Evolutionary conservation across 2,329 filamentous ascomycete species (phyloP).

Genomic region (Scedosporium minutisporum): DNA sequence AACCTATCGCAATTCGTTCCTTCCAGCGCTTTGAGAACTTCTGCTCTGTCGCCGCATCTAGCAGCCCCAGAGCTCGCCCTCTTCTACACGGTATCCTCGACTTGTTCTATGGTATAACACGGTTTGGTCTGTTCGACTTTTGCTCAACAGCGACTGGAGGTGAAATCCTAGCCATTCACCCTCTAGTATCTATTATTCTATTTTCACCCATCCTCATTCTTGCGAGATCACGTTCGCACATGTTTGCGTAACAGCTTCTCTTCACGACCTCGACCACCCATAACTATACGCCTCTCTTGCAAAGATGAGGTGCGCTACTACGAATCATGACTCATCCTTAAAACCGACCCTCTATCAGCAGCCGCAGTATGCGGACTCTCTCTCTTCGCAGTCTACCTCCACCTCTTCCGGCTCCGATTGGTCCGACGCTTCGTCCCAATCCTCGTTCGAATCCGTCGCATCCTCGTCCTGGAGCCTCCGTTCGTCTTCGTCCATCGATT

Average conservation of each 20-base stretch:
- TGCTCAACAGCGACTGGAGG: slow-evolving; percentile 24
- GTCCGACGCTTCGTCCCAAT: slow-evolving; percentile 62
- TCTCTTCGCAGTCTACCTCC: slow-evolving; percentile 61
- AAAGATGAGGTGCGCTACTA: slow-evolving; percentile 51
- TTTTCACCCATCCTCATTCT: slow-evolving; percentile 1
- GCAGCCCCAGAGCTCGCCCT: slow-evolving; percentile 31
- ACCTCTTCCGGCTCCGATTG: slow-evolving; percentile 71
- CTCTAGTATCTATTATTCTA: slow-evolving; percentile 9
- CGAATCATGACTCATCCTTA: slow-evolving; percentile 39
- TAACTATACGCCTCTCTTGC: slow-evolving; percentile 17
- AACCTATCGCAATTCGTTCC: slow-evolving; percentile 29
- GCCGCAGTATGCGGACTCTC: slow-evolving; percentile 46
- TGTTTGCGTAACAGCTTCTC: slow-evolving; percentile 14
- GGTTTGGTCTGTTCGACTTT: slow-evolving; percentile 22
- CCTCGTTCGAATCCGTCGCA: slow-evolving; percentile 57
- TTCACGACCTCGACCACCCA: slow-evolving; percentile 17
- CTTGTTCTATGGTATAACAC: slow-evolving; percentile 21
- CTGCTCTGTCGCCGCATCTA: slow-evolving; percentile 21
- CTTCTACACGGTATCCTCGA: slow-evolving; percentile 24
- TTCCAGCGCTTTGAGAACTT: slow-evolving; percentile 27
- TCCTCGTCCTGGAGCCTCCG: slow-evolving; percentile 30
- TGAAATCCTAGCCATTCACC: slow-evolving; percentile 10
- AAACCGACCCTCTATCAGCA: slow-evolving; percentile 33
- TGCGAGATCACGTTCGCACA: background rate
- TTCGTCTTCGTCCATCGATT: slow-evolving; percentile 10